A percentile compares a stretch with the other conserved stretches of the same genome.
Conservation (phyloP, 495 filamentous ascomycete genomes). For the Xylaria scruposa region DNA sequence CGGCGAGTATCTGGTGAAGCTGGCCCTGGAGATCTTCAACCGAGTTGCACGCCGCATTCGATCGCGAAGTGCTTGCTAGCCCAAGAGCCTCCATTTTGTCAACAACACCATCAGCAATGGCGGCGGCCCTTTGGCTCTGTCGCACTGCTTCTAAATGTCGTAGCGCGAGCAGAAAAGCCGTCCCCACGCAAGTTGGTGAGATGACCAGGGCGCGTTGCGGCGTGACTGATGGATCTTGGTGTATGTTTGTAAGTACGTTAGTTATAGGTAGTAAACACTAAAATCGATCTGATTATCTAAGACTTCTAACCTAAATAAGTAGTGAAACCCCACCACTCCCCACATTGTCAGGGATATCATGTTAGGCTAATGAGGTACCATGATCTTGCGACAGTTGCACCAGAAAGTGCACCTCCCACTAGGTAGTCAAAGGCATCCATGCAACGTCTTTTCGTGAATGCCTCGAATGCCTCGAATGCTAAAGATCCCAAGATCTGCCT, state of each 20-base stretch:
- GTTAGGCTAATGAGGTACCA: too few species aligned
- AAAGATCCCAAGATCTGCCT: background rate
- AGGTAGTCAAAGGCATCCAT: too few species aligned
- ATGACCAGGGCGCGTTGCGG: conserved; percentile 8
- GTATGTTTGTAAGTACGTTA: background rate
- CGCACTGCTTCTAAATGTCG: background rate
- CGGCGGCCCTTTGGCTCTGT: background rate
- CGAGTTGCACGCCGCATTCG: conserved; percentile 45
- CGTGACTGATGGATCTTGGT: background rate
- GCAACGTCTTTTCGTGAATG: background rate
- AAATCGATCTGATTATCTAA: too few species aligned
- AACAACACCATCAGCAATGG: background rate
- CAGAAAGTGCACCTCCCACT: too few species aligned
- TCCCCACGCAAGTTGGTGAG: background rate
- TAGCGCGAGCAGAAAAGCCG: too few species aligned
- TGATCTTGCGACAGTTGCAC: too few species aligned
- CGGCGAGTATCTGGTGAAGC: conserved; percentile 43
- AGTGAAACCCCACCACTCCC: background rate
- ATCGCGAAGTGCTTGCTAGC: conserved; percentile 31
- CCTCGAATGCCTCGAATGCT: background rate
- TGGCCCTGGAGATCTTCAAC: conserved; percentile 48
- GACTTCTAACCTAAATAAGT: background rate
- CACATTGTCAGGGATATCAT: too few species aligned
- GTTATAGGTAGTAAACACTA: background rate
- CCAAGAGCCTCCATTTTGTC: conserved; percentile 48